A percentile compares a stretch with the other conserved stretches of the same genome.
phyloP scores from a whole-genome alignment of 2,329 filamentous ascomycete genomes.

The Penicillium sp. region DNA sequence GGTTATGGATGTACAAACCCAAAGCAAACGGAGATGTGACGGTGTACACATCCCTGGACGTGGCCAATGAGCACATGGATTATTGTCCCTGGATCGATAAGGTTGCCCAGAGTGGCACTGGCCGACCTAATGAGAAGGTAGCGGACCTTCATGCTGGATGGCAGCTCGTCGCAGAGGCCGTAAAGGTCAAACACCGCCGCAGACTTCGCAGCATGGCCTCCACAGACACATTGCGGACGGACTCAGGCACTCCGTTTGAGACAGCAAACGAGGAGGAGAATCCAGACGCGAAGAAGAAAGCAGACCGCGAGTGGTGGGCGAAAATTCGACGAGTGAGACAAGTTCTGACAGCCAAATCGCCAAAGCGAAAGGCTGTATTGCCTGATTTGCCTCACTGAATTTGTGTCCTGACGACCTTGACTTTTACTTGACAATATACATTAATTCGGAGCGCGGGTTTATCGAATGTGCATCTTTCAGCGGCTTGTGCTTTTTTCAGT shows the following conservation, averaged over 20 bases:
- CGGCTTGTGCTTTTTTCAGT: background rate
- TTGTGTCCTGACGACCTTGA: slow-evolving; percentile 7
- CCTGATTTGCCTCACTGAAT: background rate
- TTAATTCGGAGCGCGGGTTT: slow-evolving; percentile 1
- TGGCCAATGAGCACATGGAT: slow-evolving; percentile 71
- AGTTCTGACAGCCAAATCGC: slow-evolving; percentile 65
- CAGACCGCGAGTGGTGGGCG: slow-evolving; percentile 73
- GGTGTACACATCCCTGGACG: slow-evolving; percentile 58
- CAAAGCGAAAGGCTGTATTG: slow-evolving; percentile 46
- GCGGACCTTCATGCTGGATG: slow-evolving; percentile 45
- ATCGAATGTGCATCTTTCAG: slow-evolving; percentile 5
- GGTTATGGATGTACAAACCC: slow-evolving; percentile 89
- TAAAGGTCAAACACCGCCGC: slow-evolving; percentile 42
- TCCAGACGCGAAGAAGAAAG: slow-evolving; percentile 51
- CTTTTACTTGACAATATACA: slow-evolving; percentile 4
- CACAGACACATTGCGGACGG: slow-evolving; percentile 29
- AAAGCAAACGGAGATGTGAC: slow-evolving; percentile 56
- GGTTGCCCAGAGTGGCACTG: slow-evolving; percentile 56
- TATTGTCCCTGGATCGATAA: slow-evolving; percentile 79
- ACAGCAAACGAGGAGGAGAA: slow-evolving; percentile 38
- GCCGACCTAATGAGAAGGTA: slow-evolving; percentile 31
- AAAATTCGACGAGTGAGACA: slow-evolving; percentile 69
- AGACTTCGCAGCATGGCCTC: slow-evolving; percentile 29
- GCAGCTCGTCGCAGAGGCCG: slow-evolving; percentile 45
- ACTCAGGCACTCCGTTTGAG: slow-evolving; percentile 23